A percentile compares a stretch with the other conserved stretches of the same genome.
Conservation (phyloP, 495 filamentous ascomycete species). For the Lindgomyces ingoldianus region DNA sequence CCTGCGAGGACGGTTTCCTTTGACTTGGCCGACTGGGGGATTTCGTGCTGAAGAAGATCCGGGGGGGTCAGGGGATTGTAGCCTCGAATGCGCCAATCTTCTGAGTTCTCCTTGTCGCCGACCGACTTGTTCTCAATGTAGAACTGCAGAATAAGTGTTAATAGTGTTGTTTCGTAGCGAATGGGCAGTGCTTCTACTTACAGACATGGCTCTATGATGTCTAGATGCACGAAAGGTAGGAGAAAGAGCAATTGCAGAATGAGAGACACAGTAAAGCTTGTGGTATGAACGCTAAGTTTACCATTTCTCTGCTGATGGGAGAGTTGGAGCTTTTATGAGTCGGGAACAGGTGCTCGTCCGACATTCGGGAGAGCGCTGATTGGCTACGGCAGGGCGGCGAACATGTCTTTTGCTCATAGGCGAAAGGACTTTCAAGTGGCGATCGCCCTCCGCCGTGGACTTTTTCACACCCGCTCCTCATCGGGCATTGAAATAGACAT, state of each 20-base stretch:
- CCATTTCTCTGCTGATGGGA: not conserved
- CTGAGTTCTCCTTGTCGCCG: constrained; percentile 74
- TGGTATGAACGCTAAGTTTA: not conserved
- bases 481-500: no score
- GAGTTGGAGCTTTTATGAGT: constrained; percentile 11
- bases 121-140: constrained; percentile 88
- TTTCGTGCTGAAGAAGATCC: constrained; percentile 93
- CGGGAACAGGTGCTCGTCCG: constrained; percentile 1
- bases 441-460: no score
- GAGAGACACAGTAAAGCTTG: not conserved
- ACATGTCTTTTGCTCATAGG: not conserved
- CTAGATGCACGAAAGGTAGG: no score
- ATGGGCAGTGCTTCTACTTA: not conserved
- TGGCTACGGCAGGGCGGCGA: constrained; percentile 3
- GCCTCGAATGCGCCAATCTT: constrained; percentile 86
- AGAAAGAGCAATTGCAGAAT: not conserved
- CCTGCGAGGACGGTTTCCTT: constrained; percentile 76
- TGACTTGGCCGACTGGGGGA: constrained; percentile 74
- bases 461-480: no score
- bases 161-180: not conserved
- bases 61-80: constrained; percentile 92
- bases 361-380: constrained; percentile 13
- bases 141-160: constrained; percentile 56
- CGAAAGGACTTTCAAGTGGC: not conserved
- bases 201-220: constrained; percentile 23